Evolutionary conservation across 2,329 filamentous ascomycete species (phyloP).

Genomic region (Blastomyces percursus): DNA sequence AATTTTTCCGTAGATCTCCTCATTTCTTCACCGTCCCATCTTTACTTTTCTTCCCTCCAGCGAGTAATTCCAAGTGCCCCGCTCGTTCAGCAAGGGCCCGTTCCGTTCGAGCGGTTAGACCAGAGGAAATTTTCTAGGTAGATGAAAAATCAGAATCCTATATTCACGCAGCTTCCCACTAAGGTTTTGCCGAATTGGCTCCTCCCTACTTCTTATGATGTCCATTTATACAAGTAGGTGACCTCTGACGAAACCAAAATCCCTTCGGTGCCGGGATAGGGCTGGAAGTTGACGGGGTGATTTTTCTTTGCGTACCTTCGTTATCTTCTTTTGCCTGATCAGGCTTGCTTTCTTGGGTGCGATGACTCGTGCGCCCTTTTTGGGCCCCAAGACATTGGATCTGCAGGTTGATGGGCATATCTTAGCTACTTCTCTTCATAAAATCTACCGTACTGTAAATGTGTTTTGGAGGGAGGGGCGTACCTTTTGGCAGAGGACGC

Average conservation of each 20-base stretch:
- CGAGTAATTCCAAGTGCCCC: constrained; percentile 58
- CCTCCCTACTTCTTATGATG: not conserved
- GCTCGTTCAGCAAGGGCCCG: constrained; percentile 54
- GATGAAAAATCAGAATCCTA: not conserved
- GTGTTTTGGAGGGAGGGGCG: constrained; percentile 8
- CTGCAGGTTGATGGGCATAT: constrained; percentile 12
- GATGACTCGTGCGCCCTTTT: constrained; percentile 51
- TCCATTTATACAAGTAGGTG: not conserved
- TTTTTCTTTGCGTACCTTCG: constrained; percentile 38
- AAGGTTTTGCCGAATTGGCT: not conserved
- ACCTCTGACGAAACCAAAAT: not conserved
- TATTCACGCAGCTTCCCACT: not conserved
- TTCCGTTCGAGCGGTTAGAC: constrained; percentile 56
- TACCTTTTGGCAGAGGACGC: constrained; percentile 30
- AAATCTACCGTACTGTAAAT: too few species aligned
- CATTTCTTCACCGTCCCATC: constrained; percentile 9
- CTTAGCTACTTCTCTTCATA: not conserved
- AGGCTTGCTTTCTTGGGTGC: constrained; percentile 55
- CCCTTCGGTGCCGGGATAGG: not conserved
- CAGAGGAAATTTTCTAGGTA: constrained; percentile 48
- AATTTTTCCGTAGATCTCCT: not conserved
- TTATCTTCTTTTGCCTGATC: constrained; percentile 51
- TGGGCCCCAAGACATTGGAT: constrained; percentile 36
- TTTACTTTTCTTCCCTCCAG: constrained; percentile 52
- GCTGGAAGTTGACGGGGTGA: not conserved